Evolutionary conservation across 1,284 basidiomycete genomes (phyloP), one percentile per base, ranked within the genome.

Genomic region (Amylostereum areolatum): DNA sequence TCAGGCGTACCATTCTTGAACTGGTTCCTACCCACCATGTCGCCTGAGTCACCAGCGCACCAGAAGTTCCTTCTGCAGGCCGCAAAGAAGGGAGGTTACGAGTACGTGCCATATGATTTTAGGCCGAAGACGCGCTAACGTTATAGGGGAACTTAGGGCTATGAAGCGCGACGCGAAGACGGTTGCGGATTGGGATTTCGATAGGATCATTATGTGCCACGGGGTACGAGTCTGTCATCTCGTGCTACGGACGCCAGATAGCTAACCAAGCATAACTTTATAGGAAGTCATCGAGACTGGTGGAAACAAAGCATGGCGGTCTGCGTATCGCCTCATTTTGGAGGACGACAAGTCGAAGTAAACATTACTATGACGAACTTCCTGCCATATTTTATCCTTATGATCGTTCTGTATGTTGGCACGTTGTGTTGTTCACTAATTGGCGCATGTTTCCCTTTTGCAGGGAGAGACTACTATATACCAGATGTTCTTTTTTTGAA

Each of bases 171-270:
- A 91, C 58, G 84, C 78, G 2, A 79, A 75, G 57, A 83, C 74
- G 1, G 89, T 95, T 2, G 75, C 81, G 1, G 75, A 68, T 2
- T 95, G 92, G 92, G 85, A 95, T 58, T 95, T 93, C 64, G 80
- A 89, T 30, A 74, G 89, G 41, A 88, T 98, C 61, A 92, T 97
- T 51, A 91, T 92, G 43, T 96, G 93, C 61, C 95, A 97, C 65
- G 95, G 89, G n/a, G 85, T 88, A 62, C 59, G 79, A 65, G 47
- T 33, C 30, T 43, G 31, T 41, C 45, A 33, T 43, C 32, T 43
- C 45, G 10, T 35, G 7, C 12, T 48, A 32, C 29, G 43, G 12
- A 33, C 29, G 27, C 12, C 49, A 18, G 43, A 30, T 25, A 34
- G 52, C 46, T 31, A 51, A 18, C 29, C 33, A 45, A n/a, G 29